Base-by-base conservation (phyloP, 2,329 filamentous ascomycete genomes). In the Metarhizium sp. region DNA sequence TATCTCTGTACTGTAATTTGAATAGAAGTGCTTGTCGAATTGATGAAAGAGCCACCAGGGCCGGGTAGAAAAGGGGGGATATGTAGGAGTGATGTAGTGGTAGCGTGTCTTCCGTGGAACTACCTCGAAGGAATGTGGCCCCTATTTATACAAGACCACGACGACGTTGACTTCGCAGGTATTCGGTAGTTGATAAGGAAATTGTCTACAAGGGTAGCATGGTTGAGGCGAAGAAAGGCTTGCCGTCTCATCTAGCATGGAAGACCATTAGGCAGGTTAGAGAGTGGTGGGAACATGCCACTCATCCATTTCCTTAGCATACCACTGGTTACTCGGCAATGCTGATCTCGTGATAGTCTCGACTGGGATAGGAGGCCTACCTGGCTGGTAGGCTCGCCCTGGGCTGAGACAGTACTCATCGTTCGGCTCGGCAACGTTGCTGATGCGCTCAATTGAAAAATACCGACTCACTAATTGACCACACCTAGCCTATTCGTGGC, bases 401-500 rank as follows among this genome's bases (percentile, higher is more conserved):
- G 32, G 30, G 25, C 10, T n/a, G 14, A 30, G n/a, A 14, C n/a
- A 11, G 13, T 25, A 29, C 42, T 46, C 29, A 36, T 30, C 43
- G 3, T 25, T 10, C 32, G n/a, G 38, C 18, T 13, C 53, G 36
- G 57, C 55, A 57, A 58, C 57, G 57, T 58, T 58, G 57, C 55
- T 53, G 20, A 49, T 32, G 42, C 14, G 40, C 11, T 43, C 40
- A 36, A 45, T 14, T 14, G 16, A 43, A 10, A 14, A 18, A 16
- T 16, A 8, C 6, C 25, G 25, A 25, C 4, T 25, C 25, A 25
- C 40, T 18, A n/a, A 6, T n/a, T 43, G 40, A 43, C 16, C 40
- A 14, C n/a, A 18, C 2, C 5, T 14, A 43, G 40, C 14, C 40
- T n/a, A 25, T 43, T 16, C 11, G 16, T 43, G 16, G 40, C 40